Evolutionary conservation across 176 grass and related monocot genomes (phyloP), one percentile per base, ranked within the genome.

Genomic region (Phoenix roebelenii): DNA sequence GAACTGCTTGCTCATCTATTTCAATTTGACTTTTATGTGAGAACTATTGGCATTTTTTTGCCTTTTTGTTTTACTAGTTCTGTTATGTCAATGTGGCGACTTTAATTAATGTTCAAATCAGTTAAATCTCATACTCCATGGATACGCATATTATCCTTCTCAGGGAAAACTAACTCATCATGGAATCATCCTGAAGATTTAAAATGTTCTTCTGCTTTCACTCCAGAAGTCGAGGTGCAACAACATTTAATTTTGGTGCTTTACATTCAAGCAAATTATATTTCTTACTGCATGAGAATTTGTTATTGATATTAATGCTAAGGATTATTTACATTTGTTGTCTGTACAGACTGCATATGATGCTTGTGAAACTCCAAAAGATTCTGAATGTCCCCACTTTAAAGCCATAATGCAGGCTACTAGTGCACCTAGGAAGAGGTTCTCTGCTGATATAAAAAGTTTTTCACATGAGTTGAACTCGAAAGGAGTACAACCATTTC

Each of bases 341-440:
- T n/a, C 10, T 25, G 3, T 25, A 68, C 85, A 98, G 92, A 59
- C 60, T 51, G 61, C 84, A 68, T 92, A 87, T 83, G 93, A 98
- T 89, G 66, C 93, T 24, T 92, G 77, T 67, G 93, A 92, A 77
- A 92, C 87, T 63, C 87, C 87, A 73, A 98, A 91, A 71, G 93
- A 98, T 74, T 98, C 93, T 0, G 93, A 98, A 64, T 98, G 87
- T 68, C 84, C 93, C 57, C 84, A 84, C 59, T 98, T 98, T 80
- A 98, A 98, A 74, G 87, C 81, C 64, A 98, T 92, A 75, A 92
- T 92, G 88, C 93, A 98, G 80, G 84, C 93, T 44, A 98, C 87
- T 18, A 98, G 93, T 83, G 93, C 84, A 61, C 93, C 93, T 5
- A 88, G 84, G 71, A 98, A 98, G 82, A 92, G 80, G 78, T 62